These are phyloP conservation scores for Pseudonitzschia delicatissima DNA, from an alignment of 108 stramenopile genomes.

Conservation along the genomic window DNA sequence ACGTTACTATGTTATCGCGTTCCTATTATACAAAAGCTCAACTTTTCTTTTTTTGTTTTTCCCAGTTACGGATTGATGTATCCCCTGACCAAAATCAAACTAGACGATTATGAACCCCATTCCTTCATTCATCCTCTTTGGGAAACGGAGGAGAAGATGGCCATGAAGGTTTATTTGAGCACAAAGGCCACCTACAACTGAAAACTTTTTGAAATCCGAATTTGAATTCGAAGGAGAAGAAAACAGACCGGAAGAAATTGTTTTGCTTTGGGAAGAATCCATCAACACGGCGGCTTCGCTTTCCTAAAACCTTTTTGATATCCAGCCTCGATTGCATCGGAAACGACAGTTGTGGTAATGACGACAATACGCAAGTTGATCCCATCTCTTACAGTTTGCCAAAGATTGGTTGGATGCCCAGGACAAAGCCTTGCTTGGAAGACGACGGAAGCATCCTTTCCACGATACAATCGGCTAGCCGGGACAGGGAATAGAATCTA, in stretches of 20 bases:
- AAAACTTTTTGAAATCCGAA: constrained; percentile 48
- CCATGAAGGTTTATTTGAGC: constrained; percentile 66
- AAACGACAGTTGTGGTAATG: constrained; percentile 1
- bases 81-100: constrained; percentile 41
- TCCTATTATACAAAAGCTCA: not conserved
- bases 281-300: constrained; percentile 36
- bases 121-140: constrained; percentile 36
- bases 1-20: not conserved
- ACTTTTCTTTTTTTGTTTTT: not conserved
- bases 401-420: constrained; percentile 62
- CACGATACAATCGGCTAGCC: constrained; percentile 67
- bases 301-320: constrained; percentile 56
- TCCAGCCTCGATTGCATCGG: constrained; percentile 37
- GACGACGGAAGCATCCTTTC: constrained; percentile 67
- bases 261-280: constrained; percentile 50
- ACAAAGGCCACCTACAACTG: constrained; percentile 38
- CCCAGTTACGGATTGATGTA: constrained; percentile 52
- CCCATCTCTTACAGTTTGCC: constrained; percentile 53
- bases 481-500: constrained; percentile 87
- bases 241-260: constrained; percentile 17
- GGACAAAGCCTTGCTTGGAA: constrained; percentile 44
- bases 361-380: constrained; percentile 13
- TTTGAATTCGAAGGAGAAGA: constrained; percentile 25
- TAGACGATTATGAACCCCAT: constrained; percentile 27
- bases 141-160: constrained; percentile 36